These are phyloP conservation scores for Proliferodiscus dingleyae DNA, from an alignment of 2,329 filamentous ascomycete species.

Conservation along the genomic window DNA sequence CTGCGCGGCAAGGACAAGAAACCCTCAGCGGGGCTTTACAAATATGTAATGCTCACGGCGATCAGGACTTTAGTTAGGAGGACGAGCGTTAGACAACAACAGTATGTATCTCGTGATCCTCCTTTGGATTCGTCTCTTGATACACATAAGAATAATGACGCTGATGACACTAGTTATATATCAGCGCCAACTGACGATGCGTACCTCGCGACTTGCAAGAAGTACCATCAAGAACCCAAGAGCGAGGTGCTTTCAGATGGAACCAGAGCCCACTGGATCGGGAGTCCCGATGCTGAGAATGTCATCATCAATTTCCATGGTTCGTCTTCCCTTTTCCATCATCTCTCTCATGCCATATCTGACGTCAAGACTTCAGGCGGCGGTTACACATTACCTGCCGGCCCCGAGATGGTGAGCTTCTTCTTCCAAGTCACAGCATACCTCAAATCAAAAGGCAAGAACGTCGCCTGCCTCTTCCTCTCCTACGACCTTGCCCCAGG, in stretches of 20 bases:
- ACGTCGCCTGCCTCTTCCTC: constrained; percentile 47
- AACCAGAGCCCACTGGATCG: constrained; percentile 43
- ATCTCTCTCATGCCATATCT: neutral
- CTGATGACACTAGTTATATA: constrained; percentile 15
- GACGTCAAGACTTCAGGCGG: constrained; percentile 38
- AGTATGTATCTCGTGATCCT: constrained; percentile 19
- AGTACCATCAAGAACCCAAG: constrained; percentile 14
- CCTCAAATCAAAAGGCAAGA: constrained; percentile 37
- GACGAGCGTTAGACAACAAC: constrained; percentile 16
- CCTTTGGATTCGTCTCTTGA: neutral
- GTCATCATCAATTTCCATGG: constrained; percentile 44
- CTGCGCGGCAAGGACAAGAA: constrained; percentile 11
- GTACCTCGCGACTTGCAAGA: constrained; percentile 25
- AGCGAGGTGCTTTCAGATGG: constrained; percentile 33
- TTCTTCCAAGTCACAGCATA: constrained; percentile 18
- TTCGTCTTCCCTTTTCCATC: constrained; percentile 11
- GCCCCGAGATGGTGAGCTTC: constrained; percentile 42
- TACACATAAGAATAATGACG: neutral
- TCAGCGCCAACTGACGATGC: constrained; percentile 18
- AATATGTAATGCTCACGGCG: constrained; percentile 19
- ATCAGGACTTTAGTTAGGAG: constrained; percentile 14
- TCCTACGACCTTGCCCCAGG: constrained; percentile 51
- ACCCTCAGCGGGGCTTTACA: constrained; percentile 12
- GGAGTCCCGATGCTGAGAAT: constrained; percentile 34
- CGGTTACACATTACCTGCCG: constrained; percentile 48